These are phyloP conservation scores for Ceratobasidium sp. DNA, from an alignment of 1,284 basidiomycete species.

Conservation along the genomic window DNA sequence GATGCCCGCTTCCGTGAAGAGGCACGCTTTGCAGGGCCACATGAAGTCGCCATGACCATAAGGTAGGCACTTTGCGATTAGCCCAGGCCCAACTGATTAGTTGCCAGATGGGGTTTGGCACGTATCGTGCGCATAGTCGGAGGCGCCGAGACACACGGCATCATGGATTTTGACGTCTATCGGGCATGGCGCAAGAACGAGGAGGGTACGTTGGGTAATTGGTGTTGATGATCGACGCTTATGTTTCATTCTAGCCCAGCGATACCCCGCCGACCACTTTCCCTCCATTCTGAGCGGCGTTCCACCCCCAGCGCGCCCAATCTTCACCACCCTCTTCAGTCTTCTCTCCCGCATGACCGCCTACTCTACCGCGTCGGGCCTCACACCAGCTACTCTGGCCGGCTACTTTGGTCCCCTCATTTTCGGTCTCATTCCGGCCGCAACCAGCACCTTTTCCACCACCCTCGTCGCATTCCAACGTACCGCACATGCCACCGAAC, in stretches of 20 bases:
- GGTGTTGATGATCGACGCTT: constrained; percentile 17
- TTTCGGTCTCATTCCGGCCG: constrained; percentile 73
- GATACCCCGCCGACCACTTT: constrained; percentile 41
- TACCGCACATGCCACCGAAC: constrained; percentile 83
- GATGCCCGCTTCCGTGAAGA: constrained; percentile 76
- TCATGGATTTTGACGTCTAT: constrained; percentile 81
- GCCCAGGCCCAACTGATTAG: constrained; percentile 42
- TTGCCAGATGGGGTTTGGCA: constrained; percentile 82
- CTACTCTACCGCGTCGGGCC: constrained; percentile 77
- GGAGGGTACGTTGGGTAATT: constrained; percentile 60
- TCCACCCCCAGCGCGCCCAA: constrained; percentile 60
- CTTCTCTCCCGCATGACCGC: constrained; percentile 81
- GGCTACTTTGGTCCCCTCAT: constrained; percentile 87
- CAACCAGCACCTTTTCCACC: constrained; percentile 68
- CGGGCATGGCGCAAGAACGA: constrained; percentile 77
- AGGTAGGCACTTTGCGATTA: constrained; percentile 11
- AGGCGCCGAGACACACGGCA: constrained; percentile 70
- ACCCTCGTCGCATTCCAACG: constrained; percentile 79
- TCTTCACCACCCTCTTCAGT: constrained; percentile 71
- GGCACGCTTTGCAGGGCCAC: constrained; percentile 77
- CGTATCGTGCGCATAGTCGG: constrained; percentile 70
- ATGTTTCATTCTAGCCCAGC: constrained; percentile 35
- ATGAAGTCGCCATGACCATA: constrained; percentile 76
- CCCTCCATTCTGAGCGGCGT: constrained; percentile 60
- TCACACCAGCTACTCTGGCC: constrained; percentile 82